These are phyloP conservation scores for Tuber umbilicatum DNA, from an alignment of 495 filamentous ascomycete genomes.

Conservation along the genomic window DNA sequence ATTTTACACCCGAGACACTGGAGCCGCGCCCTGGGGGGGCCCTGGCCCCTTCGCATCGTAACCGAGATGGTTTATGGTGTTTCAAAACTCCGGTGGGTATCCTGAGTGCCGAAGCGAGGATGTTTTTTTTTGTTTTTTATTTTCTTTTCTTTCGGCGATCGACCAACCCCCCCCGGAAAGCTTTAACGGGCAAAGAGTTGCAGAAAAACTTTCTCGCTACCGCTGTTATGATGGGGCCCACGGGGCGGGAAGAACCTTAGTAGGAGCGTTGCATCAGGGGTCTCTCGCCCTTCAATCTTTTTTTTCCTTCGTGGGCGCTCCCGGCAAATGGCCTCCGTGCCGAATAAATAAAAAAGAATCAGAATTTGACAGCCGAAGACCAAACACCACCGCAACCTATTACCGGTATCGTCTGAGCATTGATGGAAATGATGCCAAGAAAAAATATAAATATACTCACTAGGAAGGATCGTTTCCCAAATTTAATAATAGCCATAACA, in stretches of 20 bases:
- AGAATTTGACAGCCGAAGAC: too few species aligned
- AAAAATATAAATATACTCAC: too few species aligned
- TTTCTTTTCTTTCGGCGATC: background rate
- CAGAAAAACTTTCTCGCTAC: background rate
- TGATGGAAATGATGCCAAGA: too few species aligned
- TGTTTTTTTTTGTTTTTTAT: background rate
- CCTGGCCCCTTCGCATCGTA: background rate
- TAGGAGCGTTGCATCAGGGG: background rate
- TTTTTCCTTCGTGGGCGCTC: background rate
- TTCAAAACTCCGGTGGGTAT: background rate
- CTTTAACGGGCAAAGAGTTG: background rate
- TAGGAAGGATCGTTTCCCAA: too few species aligned
- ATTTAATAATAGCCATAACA: too few species aligned
- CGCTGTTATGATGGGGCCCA: background rate
- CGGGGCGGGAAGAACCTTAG: background rate
- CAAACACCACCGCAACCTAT: too few species aligned
- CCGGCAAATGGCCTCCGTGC: background rate
- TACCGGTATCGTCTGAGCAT: too few species aligned
- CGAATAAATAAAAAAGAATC: too few species aligned
- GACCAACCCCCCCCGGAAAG: background rate
- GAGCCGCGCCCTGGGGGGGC: background rate
- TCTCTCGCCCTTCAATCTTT: background rate
- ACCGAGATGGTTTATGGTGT: background rate
- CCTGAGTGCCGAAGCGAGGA: background rate
- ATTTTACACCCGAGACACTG: background rate